A percentile compares a stretch with the other conserved stretches of the same genome.
phyloP scores from a whole-genome alignment of 441 rosid species.

The Arabidopsis hybrid region DNA sequence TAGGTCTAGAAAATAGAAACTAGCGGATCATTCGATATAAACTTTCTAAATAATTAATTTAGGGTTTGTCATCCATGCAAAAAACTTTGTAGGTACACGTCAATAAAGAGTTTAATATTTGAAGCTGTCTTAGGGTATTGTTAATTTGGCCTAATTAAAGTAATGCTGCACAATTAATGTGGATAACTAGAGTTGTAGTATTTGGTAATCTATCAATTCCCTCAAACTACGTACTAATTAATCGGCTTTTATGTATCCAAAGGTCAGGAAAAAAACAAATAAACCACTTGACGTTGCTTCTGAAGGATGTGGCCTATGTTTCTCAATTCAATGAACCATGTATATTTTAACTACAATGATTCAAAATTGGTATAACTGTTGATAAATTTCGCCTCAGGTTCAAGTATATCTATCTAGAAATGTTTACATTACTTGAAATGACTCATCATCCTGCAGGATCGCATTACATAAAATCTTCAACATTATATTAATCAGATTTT shows the following conservation, averaged over 20 bases:
- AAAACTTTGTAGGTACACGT: constrained; percentile 20
- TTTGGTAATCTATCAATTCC: constrained; percentile 38
- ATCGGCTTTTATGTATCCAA: neutral
- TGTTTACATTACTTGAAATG: too few relatives aligned
- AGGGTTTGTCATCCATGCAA: constrained; percentile 26
- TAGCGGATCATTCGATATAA: constrained; percentile 20
- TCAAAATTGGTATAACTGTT: too few relatives aligned
- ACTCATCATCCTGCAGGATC: too few relatives aligned
- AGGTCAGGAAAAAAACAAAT: neutral
- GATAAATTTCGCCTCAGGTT: too few relatives aligned
- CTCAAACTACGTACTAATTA: neutral
- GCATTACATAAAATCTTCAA: too few relatives aligned
- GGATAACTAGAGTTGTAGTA: neutral
- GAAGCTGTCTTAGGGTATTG: constrained; percentile 5
- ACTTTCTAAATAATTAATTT: neutral
- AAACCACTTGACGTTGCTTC: constrained; percentile 9
- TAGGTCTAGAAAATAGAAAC: constrained; percentile 19
- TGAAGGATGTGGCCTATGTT: neutral
- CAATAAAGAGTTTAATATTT: constrained; percentile 9
- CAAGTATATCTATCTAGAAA: too few relatives aligned
- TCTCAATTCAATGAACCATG: constrained; percentile 28
- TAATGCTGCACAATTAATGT: constrained; percentile 4
- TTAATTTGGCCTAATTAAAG: constrained; percentile 26
- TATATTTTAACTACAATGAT: neutral
- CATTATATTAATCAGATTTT: too few relatives aligned